A percentile compares a stretch with the other conserved stretches of the same genome.
These are phyloP conservation scores for Pseudogymnoascus sp. DNA, from an alignment of 2,329 filamentous ascomycete genomes.

Conservation along the genomic window DNA sequence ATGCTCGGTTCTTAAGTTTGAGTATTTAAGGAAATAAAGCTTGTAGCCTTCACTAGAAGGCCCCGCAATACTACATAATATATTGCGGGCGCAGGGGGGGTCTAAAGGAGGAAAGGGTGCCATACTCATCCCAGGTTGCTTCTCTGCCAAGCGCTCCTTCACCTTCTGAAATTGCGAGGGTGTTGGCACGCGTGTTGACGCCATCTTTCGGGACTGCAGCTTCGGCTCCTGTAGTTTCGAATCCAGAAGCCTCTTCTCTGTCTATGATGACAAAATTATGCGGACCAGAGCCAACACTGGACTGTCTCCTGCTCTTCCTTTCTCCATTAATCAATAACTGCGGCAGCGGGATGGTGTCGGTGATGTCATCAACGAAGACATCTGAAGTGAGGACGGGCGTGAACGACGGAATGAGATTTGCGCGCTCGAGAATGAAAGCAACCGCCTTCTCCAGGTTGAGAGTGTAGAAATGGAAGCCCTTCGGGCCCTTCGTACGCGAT, in stretches of 20 bases:
- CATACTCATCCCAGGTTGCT: slow-evolving; percentile 85
- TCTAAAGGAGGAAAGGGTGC: neutral
- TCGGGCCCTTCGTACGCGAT: slow-evolving; percentile 48
- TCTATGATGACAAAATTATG: slow-evolving; percentile 83
- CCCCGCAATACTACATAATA: neutral
- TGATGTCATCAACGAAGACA: slow-evolving; percentile 37
- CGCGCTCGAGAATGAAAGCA: slow-evolving; percentile 81
- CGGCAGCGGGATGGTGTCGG: slow-evolving; percentile 34
- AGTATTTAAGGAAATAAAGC: neutral
- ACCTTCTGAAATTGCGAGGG: slow-evolving; percentile 87
- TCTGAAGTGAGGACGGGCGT: slow-evolving; percentile 33
- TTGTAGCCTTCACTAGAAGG: neutral
- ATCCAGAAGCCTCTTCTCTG: slow-evolving; percentile 50
- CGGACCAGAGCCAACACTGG: slow-evolving; percentile 71
- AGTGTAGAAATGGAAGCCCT: slow-evolving; percentile 95
- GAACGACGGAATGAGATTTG: slow-evolving; percentile 64
- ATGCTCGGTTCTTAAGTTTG: neutral
- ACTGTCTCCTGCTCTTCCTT: slow-evolving; percentile 22
- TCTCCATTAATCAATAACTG: slow-evolving; percentile 46
- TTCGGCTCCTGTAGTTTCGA: slow-evolving; percentile 68
- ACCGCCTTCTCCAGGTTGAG: slow-evolving; percentile 95
- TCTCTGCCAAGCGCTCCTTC: slow-evolving; percentile 83
- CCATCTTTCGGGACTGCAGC: slow-evolving; percentile 67
- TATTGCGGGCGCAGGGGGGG: neutral
- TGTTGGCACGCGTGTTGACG: slow-evolving; percentile 73